These are phyloP conservation scores for Trichoderma atrobrunneum DNA, from an alignment of 2,329 filamentous ascomycete genomes.

Conservation along the genomic window DNA sequence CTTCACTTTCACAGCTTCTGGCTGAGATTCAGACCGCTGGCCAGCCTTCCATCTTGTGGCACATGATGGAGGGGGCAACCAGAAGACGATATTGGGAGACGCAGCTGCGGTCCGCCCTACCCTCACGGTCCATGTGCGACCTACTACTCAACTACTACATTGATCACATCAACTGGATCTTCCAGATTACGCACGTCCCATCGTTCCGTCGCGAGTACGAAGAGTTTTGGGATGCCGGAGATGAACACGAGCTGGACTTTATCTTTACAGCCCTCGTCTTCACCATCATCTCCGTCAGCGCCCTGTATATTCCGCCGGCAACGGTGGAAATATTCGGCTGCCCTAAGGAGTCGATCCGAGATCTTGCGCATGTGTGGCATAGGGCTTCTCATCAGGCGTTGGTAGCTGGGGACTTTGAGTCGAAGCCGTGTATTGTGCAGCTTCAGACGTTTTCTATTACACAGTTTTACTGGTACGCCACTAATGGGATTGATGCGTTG, in stretches of 20 bases:
- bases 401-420: constrained; percentile 29
- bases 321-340: constrained; percentile 25
- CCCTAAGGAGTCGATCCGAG: constrained; percentile 23
- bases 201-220: constrained; percentile 27
- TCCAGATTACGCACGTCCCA: constrained; percentile 25
- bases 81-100: constrained; percentile 21
- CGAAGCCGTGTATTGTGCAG: constrained; percentile 28
- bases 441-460: constrained; percentile 31
- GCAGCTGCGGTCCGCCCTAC: constrained; percentile 19
- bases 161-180: constrained; percentile 33
- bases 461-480: constrained; percentile 34
- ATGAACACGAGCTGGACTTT: constrained; percentile 27
- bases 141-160: constrained; percentile 30
- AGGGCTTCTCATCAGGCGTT: constrained; percentile 31
- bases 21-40: constrained; percentile 11
- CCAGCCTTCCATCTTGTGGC: constrained; percentile 1
- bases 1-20: constrained; percentile 16
- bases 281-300: constrained; percentile 30
- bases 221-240: constrained; percentile 27
- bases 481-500: constrained; percentile 31
- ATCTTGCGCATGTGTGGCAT: constrained; percentile 30
- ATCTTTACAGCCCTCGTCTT: constrained; percentile 33
- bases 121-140: constrained; percentile 26
- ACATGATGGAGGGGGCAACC: constrained; percentile 8
- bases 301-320: constrained; percentile 28